phyloP scores from a whole-genome alignment of 805 yeast genomes.

The Yarrowia sp. region DNA sequence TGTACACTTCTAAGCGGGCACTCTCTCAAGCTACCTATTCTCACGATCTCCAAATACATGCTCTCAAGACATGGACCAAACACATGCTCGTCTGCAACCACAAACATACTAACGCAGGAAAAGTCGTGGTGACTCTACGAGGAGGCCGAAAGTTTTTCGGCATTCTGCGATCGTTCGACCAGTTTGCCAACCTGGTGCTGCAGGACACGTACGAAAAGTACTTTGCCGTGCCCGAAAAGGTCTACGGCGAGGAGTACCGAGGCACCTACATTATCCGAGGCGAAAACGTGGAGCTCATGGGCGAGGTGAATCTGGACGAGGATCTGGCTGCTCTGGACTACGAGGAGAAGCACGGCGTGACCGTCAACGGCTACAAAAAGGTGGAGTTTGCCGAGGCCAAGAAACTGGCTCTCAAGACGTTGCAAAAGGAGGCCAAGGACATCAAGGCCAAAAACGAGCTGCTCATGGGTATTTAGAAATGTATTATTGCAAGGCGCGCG shows the following conservation, averaged over 20 bases:
- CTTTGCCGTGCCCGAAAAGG: constrained; percentile 45
- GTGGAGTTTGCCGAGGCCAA: constrained; percentile 25
- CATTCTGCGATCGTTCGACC: constrained; percentile 90
- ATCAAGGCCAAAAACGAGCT: constrained; percentile 21
- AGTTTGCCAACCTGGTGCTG: constrained; percentile 85
- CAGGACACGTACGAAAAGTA: constrained; percentile 89
- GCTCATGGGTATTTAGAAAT: constrained; percentile 13
- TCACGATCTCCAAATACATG: no score
- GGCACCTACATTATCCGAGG: constrained; percentile 92
- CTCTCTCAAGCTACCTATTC: no score
- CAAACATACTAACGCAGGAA: constrained; percentile 41
- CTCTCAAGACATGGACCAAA: no score
- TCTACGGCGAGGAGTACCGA: constrained; percentile 71
- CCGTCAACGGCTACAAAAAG: constrained; percentile 19
- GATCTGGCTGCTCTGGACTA: constrained; percentile 43
- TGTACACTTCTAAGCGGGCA: no score
- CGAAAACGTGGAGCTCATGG: constrained; percentile 90
- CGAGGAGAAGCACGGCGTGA: constrained; percentile 25
- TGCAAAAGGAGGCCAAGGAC: constrained; percentile 15
- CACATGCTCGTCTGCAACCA: no score
- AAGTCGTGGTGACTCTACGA: constrained; percentile 78
- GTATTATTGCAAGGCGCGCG: not conserved
- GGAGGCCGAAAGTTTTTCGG: constrained; percentile 90
- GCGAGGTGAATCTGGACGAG: constrained; percentile 85
- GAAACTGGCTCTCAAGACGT: not conserved